phyloP scores from a whole-genome alignment of 2,329 filamentous ascomycete species.

The Colletotrichum simmondsii region DNA sequence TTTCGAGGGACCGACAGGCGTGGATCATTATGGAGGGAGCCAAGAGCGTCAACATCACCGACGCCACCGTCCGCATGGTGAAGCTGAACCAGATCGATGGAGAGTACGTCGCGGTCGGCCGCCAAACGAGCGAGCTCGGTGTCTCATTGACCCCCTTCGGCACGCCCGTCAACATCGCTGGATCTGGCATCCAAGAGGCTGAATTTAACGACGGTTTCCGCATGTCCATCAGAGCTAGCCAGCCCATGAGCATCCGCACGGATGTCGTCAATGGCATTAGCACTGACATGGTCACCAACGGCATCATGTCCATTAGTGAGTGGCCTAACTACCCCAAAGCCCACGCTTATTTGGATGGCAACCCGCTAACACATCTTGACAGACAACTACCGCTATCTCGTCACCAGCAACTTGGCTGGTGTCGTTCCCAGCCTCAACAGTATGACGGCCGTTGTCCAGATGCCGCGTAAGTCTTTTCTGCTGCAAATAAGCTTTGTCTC shows the following conservation, averaged over 20 bases:
- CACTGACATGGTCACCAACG: constrained; percentile 36
- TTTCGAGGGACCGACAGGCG: constrained; percentile 36
- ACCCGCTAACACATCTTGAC: not conserved
- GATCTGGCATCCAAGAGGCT: constrained; percentile 38
- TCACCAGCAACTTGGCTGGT: constrained; percentile 37
- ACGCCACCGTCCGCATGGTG: constrained; percentile 38
- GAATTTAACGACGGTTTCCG: constrained; percentile 38
- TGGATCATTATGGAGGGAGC: constrained; percentile 37
- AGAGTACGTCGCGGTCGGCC: constrained; percentile 37
- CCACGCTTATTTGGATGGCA: too few species aligned
- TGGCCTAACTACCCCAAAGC: not conserved
- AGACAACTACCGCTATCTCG: constrained; percentile 39
- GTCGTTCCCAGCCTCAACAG: constrained; percentile 35
- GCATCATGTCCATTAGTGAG: constrained; percentile 37
- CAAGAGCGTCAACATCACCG: constrained; percentile 38
- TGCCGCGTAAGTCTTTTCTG: constrained; percentile 35
- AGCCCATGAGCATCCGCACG: constrained; percentile 37
- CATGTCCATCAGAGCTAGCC: constrained; percentile 38
- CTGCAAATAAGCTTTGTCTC: constrained; percentile 1
- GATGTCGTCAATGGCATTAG: constrained; percentile 38
- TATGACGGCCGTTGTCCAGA: constrained; percentile 38
- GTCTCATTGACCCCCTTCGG: constrained; percentile 36
- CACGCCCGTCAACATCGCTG: constrained; percentile 34
- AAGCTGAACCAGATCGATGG: constrained; percentile 37
- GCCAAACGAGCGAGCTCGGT: constrained; percentile 36